These are phyloP conservation scores for Neonectria ditissima DNA, from an alignment of 2,329 filamentous ascomycete genomes.

Conservation along the genomic window DNA sequence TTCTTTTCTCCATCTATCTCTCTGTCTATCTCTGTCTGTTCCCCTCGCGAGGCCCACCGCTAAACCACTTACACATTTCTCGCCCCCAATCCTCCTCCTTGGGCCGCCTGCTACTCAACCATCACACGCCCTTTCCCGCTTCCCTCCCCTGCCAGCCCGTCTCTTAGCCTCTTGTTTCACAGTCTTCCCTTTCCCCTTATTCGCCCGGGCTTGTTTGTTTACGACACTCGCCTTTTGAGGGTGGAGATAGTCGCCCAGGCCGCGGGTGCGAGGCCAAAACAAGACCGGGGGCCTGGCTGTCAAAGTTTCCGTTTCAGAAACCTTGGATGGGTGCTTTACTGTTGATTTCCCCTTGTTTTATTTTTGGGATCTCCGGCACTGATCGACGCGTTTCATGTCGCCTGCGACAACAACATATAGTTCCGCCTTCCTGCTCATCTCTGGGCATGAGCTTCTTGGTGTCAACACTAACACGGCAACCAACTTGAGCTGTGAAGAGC, in stretches of 20 bases:
- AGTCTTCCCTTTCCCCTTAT: neutral
- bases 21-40: neutral
- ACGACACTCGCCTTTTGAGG: neutral
- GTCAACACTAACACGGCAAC: neutral
- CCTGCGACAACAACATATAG: slow-evolving; percentile 7
- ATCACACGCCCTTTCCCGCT: neutral
- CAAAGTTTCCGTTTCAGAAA: slow-evolving; percentile 15
- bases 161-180: slow-evolving; percentile 6
- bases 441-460: neutral
- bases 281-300: slow-evolving; percentile 1
- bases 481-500: neutral
- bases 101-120: slow-evolving; percentile 1
- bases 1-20: too few relatives aligned
- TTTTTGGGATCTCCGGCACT: slow-evolving; percentile 6
- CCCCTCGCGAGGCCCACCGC: neutral
- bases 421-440: slow-evolving; percentile 2
- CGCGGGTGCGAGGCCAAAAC: neutral
- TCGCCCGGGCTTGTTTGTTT: neutral
- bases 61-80: neutral
- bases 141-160: neutral
- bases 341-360: slow-evolving; percentile 14
- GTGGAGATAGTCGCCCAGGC: neutral
- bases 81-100: neutral
- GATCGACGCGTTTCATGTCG: slow-evolving; percentile 4
- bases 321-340: neutral